Conservation (phyloP, 2,329 filamentous ascomycete genomes). For the Alternaria viburni region DNA sequence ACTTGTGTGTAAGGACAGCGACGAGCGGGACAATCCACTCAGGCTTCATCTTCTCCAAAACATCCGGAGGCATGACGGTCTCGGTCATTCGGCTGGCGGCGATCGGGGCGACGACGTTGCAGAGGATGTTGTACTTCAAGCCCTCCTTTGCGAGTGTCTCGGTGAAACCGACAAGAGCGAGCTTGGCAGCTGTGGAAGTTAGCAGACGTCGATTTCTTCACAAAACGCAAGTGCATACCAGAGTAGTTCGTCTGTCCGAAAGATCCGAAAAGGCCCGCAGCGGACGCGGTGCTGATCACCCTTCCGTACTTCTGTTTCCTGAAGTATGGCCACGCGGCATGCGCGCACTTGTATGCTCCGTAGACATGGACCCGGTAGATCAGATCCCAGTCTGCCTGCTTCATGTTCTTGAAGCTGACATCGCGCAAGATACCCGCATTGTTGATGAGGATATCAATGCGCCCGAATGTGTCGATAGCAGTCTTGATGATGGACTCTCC, state of each 20-base stretch:
- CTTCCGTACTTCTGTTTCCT: slow-evolving; percentile 98
- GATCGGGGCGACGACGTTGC: slow-evolving; percentile 94
- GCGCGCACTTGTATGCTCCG: slow-evolving; percentile 93
- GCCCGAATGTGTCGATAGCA: slow-evolving; percentile 79
- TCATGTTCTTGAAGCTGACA: slow-evolving; percentile 98
- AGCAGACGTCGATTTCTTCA: slow-evolving; percentile 24
- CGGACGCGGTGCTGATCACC: slow-evolving; percentile 96
- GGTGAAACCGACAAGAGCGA: slow-evolving; percentile 94
- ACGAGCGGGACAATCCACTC: slow-evolving; percentile 96
- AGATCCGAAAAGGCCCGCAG: slow-evolving; percentile 91
- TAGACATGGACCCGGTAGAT: slow-evolving; percentile 91
- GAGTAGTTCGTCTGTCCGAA: slow-evolving; percentile 98
- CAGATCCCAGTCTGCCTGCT: slow-evolving; percentile 94
- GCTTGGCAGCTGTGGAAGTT: slow-evolving; percentile 73
- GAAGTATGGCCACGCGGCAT: slow-evolving; percentile 96
- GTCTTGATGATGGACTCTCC: slow-evolving; percentile 95
- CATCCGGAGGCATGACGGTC: slow-evolving; percentile 93
- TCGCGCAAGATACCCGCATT: slow-evolving; percentile 96
- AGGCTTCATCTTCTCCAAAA: slow-evolving; percentile 83
- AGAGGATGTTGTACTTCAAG: slow-evolving; percentile 94
- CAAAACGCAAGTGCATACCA: slow-evolving; percentile 50
- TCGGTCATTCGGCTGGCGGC: slow-evolving; percentile 95
- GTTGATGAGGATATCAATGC: slow-evolving; percentile 95
- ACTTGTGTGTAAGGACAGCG: slow-evolving; percentile 84
- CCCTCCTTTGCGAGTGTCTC: slow-evolving; percentile 98